These are phyloP conservation scores for Tolypocladium inflatum DNA, from an alignment of 2,329 filamentous ascomycete species.

Conservation along the genomic window DNA sequence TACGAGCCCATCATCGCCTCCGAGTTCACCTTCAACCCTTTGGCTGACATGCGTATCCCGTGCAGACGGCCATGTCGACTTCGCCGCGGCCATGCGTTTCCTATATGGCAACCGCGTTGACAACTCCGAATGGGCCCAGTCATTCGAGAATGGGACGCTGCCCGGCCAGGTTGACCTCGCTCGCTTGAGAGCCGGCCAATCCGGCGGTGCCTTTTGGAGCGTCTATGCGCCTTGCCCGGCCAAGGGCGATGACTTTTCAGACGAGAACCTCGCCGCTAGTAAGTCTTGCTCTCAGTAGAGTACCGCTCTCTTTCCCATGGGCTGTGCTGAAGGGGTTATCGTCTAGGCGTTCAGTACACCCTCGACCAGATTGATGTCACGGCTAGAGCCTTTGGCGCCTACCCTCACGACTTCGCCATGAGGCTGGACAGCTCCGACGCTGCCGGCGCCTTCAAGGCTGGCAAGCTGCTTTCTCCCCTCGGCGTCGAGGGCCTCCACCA, in stretches of 20 bases:
- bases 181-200: conserved; percentile 58
- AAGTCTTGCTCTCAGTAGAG: conserved; percentile 14
- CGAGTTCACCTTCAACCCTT: not conserved
- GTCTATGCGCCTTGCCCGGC: conserved; percentile 70
- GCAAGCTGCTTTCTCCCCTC: conserved; percentile 65
- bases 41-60: not conserved
- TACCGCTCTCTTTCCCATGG: not conserved
- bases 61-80: conserved; percentile 81
- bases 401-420: conserved; percentile 61
- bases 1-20: conserved; percentile 12
- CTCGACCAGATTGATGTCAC: conserved; percentile 69
- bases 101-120: conserved; percentile 72
- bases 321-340: not conserved
- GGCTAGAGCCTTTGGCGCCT: conserved; percentile 50
- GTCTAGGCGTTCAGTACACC: conserved; percentile 52
- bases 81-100: conserved; percentile 62
- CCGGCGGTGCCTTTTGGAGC: conserved; percentile 89
- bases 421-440: conserved; percentile 52
- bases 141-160: conserved; percentile 64
- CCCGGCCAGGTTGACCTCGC: conserved; percentile 68
- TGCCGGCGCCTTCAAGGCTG: conserved; percentile 46
- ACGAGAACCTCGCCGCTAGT: conserved; percentile 62
- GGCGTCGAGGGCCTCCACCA: conserved; percentile 87
- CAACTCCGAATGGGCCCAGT: conserved; percentile 58
- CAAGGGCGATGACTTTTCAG: conserved; percentile 63